Percentiles rank a stretch among this genome's conserved stretches.
phyloP scores from a whole-genome alignment of 768 basidiomycete species.

The Auricularia cornea region DNA sequence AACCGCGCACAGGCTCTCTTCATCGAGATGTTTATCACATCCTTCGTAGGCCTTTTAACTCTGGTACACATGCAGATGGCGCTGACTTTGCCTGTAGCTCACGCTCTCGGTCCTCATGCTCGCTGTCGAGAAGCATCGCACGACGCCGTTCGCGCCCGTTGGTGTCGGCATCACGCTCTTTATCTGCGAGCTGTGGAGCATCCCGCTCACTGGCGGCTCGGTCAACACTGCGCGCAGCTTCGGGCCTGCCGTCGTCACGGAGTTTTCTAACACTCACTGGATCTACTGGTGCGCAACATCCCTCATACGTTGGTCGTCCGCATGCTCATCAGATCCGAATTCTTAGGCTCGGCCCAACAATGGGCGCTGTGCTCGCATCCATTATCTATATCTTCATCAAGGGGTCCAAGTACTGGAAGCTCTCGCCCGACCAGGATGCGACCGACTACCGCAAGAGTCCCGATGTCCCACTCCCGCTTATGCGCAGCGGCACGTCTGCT shows the following conservation, averaged over 20 bases:
- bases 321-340: no score
- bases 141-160: constrained; percentile 63
- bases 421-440: constrained; percentile 43
- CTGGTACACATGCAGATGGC: not conserved
- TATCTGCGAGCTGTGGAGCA: constrained; percentile 44
- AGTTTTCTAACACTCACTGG: constrained; percentile 53
- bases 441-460: constrained; percentile 26
- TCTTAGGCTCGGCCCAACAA: constrained; percentile 61
- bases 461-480: not conserved
- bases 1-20: constrained; percentile 54
- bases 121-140: constrained; percentile 59
- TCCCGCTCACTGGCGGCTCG: constrained; percentile 41
- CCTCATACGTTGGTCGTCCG: no score
- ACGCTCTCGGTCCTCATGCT: constrained; percentile 58
- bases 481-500: not conserved
- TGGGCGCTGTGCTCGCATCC: constrained; percentile 53
- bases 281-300: no score
- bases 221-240: constrained; percentile 67
- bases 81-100: constrained; percentile 4
- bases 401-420: constrained; percentile 43
- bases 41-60: constrained; percentile 33
- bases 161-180: constrained; percentile 62
- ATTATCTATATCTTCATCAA: constrained; percentile 53
- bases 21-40: constrained; percentile 65
- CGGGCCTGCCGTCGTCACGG: constrained; percentile 60